A percentile compares a stretch with the other conserved stretches of the same genome.
Evolutionary conservation across 2,329 filamentous ascomycete species (phyloP).

Genomic region (Fusarium sp.): DNA sequence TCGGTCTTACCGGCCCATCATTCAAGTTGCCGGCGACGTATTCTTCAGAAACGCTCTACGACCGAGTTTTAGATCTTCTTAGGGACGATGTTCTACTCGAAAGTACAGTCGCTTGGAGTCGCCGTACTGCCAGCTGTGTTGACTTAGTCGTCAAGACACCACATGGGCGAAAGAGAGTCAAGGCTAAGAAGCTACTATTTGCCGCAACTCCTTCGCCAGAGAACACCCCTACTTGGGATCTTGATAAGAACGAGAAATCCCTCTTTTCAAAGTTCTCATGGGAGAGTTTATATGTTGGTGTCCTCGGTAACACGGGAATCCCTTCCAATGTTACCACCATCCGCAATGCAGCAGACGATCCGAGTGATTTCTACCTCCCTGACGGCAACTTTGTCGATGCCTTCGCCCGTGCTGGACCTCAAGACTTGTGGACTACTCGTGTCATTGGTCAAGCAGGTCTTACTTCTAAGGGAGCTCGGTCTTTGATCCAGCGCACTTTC

Average conservation of each 20-base stretch:
- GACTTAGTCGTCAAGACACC: conserved; percentile 29
- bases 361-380: conserved; percentile 18
- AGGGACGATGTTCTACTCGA: conserved; percentile 25
- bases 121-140: not conserved
- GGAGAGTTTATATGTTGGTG: conserved; percentile 42
- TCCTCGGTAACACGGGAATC: conserved; percentile 41
- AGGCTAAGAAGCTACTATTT: conserved; percentile 50
- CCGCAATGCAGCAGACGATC: conserved; percentile 27
- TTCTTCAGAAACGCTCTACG: conserved; percentile 28
- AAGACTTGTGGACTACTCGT: conserved; percentile 26
- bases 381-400: conserved; percentile 24
- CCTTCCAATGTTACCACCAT: conserved; percentile 15
- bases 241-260: conserved; percentile 40
- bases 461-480: conserved; percentile 4
- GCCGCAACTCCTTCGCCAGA: conserved; percentile 47
- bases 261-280: conserved; percentile 49
- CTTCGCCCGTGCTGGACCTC: not conserved
- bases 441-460: conserved; percentile 16
- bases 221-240: conserved; percentile 48
- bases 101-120: conserved; percentile 26
- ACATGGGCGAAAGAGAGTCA: conserved; percentile 20
- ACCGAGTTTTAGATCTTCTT: conserved; percentile 18
- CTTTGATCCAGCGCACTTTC: conserved; percentile 14
- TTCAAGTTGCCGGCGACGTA: conserved; percentile 29
- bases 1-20: conserved; percentile 13